Evolutionary conservation across 2,329 filamentous ascomycete species (phyloP).

Genomic region (Fusarium sp.): DNA sequence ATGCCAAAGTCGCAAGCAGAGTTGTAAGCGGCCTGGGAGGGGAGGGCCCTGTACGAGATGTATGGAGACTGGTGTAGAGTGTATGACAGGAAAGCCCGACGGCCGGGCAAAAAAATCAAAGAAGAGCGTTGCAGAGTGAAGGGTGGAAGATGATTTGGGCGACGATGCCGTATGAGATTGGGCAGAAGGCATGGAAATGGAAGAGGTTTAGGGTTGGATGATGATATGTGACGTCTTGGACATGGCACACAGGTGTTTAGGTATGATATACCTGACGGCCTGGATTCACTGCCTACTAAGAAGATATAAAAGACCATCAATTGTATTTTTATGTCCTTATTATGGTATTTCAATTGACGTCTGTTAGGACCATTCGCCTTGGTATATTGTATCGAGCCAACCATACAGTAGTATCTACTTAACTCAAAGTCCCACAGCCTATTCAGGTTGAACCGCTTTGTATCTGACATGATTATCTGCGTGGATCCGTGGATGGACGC

Average conservation of each 20-base stretch:
- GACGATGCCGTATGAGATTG: not conserved
- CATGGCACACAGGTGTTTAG: too few species aligned
- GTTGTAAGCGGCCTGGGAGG: not conserved
- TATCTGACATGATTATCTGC: conserved; percentile 22
- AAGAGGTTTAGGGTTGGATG: too few species aligned
- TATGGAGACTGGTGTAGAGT: not conserved
- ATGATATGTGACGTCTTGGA: too few species aligned
- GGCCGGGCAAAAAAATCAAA: not conserved
- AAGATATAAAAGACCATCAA: too few species aligned
- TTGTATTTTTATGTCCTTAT: too few species aligned
- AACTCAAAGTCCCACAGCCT: not conserved
- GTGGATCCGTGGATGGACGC: conserved; percentile 11
- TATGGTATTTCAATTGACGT: too few species aligned
- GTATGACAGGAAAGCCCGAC: not conserved
- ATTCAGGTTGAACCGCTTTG: conserved; percentile 17
- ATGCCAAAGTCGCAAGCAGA: not conserved
- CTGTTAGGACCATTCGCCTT: too few species aligned
- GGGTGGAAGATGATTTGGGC: not conserved
- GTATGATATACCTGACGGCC: too few species aligned
- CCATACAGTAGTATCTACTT: not conserved
- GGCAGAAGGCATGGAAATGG: too few species aligned
- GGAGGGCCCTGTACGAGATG: not conserved
- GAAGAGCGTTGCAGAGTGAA: not conserved
- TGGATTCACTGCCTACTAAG: too few species aligned
- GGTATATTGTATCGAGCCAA: too few species aligned